Evolutionary conservation across 1,284 basidiomycete species (phyloP).

Genomic region (Wallemia hederae): DNA sequence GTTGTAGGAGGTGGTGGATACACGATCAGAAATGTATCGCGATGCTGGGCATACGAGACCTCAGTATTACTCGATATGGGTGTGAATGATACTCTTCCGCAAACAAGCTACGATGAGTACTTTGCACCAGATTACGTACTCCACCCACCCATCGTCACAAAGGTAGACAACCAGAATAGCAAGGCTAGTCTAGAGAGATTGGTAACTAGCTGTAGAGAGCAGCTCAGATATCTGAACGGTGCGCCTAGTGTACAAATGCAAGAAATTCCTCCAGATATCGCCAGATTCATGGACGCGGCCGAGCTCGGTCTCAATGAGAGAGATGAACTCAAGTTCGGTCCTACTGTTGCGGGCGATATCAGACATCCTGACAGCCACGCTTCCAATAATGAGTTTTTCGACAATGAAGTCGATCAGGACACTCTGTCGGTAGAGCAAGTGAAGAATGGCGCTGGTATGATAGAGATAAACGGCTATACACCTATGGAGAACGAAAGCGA

Average conservation of each 20-base stretch:
- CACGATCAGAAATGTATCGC: constrained; percentile 62
- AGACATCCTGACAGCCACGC: constrained; percentile 23
- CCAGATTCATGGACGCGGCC: constrained; percentile 47
- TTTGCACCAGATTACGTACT: constrained; percentile 77
- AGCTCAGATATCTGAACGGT: constrained; percentile 71
- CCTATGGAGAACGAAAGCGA: too few relatives aligned
- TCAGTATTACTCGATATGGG: constrained; percentile 61
- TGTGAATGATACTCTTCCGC: constrained; percentile 59
- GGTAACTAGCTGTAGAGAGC: constrained; percentile 55
- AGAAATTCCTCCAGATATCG: constrained; percentile 75
- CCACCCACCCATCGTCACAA: constrained; percentile 66
- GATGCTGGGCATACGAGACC: constrained; percentile 99
- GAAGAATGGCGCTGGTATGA: not conserved
- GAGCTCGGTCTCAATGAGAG: constrained; percentile 38
- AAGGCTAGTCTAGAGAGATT: constrained; percentile 56
- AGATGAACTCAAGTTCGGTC: constrained; percentile 30
- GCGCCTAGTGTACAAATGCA: constrained; percentile 90
- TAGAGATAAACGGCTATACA: not conserved
- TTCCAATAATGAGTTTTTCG: constrained; percentile 36
- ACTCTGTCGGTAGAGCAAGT: not conserved
- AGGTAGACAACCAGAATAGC: constrained; percentile 78
- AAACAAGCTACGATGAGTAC: constrained; percentile 72
- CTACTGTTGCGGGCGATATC: constrained; percentile 27
- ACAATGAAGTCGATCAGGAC: constrained; percentile 31
- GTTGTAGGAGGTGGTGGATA: constrained; percentile 89